These are phyloP conservation scores for Solanum bulbocastanum DNA, from an alignment of 257 asterid species.

Conservation along the genomic window DNA sequence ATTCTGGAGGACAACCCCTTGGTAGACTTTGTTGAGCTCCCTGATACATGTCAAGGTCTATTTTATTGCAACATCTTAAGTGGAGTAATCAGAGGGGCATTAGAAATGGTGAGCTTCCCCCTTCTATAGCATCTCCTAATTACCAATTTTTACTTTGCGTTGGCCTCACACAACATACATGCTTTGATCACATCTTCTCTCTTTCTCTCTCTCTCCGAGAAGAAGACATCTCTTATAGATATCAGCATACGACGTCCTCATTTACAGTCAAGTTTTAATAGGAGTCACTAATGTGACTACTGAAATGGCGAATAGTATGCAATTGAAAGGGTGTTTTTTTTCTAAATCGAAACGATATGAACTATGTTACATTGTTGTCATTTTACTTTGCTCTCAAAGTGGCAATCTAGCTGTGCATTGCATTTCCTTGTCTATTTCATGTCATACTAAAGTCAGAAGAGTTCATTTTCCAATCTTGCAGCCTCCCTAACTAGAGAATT, in stretches of 20 bases:
- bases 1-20: slow-evolving; percentile 92
- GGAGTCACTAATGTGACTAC: neutral
- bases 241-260: neutral
- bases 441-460: neutral
- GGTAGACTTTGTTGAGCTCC: slow-evolving; percentile 97
- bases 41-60: slow-evolving; percentile 95
- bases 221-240: neutral
- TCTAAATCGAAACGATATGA: neutral
- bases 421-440: neutral
- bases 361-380: neutral
- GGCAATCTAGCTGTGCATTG: neutral
- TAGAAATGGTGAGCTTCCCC: slow-evolving; percentile 76
- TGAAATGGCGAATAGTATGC: neutral
- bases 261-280: neutral
- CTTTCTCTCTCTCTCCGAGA: neutral
- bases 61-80: slow-evolving; percentile 84
- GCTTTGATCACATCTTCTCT: neutral
- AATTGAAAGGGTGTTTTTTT: neutral
- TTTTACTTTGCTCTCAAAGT: neutral
- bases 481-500: neutral
- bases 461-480: neutral
- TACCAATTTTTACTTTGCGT: neutral
- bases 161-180: neutral
- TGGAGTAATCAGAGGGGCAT: slow-evolving; percentile 91
- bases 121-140: neutral